Percentiles rank a stretch among this genome's conserved stretches.
Evolutionary conservation across 2,329 filamentous ascomycete genomes (phyloP).

Genomic region (Venturia aucupariae): DNA sequence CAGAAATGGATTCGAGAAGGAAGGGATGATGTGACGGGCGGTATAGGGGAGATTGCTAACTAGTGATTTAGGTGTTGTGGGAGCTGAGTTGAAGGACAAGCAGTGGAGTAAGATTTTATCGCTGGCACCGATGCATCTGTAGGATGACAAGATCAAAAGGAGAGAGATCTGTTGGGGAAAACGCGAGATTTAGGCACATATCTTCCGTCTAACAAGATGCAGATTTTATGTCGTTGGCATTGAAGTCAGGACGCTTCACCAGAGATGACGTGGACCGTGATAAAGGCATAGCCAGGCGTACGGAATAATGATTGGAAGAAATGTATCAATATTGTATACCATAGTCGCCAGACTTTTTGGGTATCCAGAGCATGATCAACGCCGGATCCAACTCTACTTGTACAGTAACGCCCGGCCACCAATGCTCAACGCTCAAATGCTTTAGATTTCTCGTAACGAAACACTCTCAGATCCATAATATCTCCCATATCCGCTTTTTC

Average conservation of each 20-base stretch:
- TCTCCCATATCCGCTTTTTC: not conserved
- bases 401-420: not conserved
- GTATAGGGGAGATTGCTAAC: not conserved
- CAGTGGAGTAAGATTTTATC: conserved; percentile 98
- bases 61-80: conserved; percentile 59
- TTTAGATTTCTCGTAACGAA: not conserved
- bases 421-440: conserved; percentile 6
- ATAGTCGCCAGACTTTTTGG: not conserved
- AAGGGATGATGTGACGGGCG: too few relatives aligned
- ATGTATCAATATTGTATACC: conserved; percentile 9
- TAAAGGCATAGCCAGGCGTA: not conserved
- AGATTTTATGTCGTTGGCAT: not conserved
- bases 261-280: not conserved
- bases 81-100: conserved; percentile 77
- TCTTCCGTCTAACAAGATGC: not conserved
- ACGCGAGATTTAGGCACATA: not conserved
- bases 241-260: not conserved
- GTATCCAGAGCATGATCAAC: conserved; percentile 9
- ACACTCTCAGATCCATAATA: not conserved
- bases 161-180: not conserved
- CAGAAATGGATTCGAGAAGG: too few relatives aligned
- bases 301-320: not conserved
- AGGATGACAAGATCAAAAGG: not conserved
- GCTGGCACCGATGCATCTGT: conserved; percentile 68
- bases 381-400: not conserved